Evolutionary conservation across 495 filamentous ascomycete genomes (phyloP), one percentile per base, ranked within the genome.

Genomic region (Tetracladium marchalianum): DNA sequence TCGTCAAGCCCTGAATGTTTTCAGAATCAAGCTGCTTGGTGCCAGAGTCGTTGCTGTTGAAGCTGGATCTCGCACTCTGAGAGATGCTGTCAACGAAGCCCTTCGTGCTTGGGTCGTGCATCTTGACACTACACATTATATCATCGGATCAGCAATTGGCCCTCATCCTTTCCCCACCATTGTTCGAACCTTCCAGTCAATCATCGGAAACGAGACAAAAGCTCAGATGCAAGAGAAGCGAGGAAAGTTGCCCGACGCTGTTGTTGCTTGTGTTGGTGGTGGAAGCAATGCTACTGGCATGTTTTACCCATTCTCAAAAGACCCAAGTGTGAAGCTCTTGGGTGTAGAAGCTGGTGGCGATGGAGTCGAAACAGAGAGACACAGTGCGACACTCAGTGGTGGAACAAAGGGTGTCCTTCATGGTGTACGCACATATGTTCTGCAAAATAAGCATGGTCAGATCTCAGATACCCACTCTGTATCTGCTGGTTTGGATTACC

Each of bases 311-410:
- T 98, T 98, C 71, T 74, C 82, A 31, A 78, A 86, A 35, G 90
- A 98, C 53, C 72, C 74, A 1, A 78, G 71, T 53, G 92, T 98
- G 48, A 87, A 87, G 62, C 76, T 98, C 0, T 67, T 97, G 4
- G 92, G 92, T 44, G 90, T 98, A 5, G 92, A 98, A 68, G 92
- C 92, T 7, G 92, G 85, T n/a, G 92, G 92, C 33, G 92, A 96
- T 50, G 92, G 92, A 46, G 47, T 96, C n/a, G 80, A 95, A 52
- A 96, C 92, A 1, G 53, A 66, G 1, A 75, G 85, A n/a, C 93
- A 98, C 66, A 81, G 80, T 42, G 92, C 92, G 0, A 98, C 93
- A 0, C 72, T 98, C 17, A 81, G 82, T 10, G 85, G 84, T 4
- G 92, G 92, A 17, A 76, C 76, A 37, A 94, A 94, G 66, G 92